A percentile compares a stretch with the other conserved stretches of the same genome.
Conservation (phyloP, 2,329 filamentous ascomycete species). For the Apiospora arundinis region DNA sequence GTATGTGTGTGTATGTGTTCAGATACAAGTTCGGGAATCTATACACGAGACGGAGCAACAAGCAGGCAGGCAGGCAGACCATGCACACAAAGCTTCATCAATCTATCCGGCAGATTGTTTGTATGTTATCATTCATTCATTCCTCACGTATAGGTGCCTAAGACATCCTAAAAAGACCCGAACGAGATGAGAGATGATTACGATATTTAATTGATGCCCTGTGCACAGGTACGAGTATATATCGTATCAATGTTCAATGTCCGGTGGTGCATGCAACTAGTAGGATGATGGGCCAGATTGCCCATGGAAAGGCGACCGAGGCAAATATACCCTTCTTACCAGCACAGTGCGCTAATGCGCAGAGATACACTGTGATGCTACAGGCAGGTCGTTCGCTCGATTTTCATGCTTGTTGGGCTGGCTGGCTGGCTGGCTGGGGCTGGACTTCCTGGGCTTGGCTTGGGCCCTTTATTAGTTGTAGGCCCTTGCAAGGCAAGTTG, state of each 20-base stretch:
- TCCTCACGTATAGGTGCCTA: slow-evolving; percentile 1
- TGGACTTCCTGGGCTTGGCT: neutral
- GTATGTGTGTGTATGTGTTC: neutral
- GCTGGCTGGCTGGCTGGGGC: neutral
- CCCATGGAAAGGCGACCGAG: neutral
- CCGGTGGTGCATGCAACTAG: neutral
- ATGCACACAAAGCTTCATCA: neutral
- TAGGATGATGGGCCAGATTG: neutral
- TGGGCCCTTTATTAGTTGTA: neutral
- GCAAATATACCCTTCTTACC: neutral
- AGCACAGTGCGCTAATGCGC: neutral
- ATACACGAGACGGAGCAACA: slow-evolving; percentile 7
- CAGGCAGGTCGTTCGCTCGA: neutral
- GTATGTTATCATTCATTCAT: neutral
- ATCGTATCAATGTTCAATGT: neutral
- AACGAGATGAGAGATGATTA: neutral
- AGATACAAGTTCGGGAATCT: neutral
- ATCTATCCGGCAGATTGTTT: neutral
- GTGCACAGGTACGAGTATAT: slow-evolving; percentile 1
- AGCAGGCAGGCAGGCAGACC: neutral
- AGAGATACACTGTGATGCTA: neutral
- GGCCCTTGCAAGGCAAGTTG: neutral
- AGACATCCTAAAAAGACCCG: neutral
- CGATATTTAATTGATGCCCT: neutral
- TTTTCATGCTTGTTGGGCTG: neutral